Conservation (phyloP, 2,329 filamentous ascomycete genomes). For the Aspergillus terreus region DNA sequence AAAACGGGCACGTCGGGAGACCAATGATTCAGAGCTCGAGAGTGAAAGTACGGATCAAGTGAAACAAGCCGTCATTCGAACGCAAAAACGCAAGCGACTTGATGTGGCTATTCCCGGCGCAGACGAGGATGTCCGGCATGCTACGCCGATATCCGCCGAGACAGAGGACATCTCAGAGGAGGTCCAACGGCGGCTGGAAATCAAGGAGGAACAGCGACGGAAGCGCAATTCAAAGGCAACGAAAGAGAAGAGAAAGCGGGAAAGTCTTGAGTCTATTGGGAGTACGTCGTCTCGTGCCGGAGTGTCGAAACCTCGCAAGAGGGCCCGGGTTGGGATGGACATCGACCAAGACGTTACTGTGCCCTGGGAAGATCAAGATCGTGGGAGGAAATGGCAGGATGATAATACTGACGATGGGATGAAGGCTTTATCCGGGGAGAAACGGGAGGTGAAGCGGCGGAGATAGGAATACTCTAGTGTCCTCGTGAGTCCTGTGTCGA, state of each 20-base stretch:
- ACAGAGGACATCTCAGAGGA: constrained; percentile 45
- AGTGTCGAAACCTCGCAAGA: constrained; percentile 16
- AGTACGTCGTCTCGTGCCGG: constrained; percentile 12
- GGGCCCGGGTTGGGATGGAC: constrained; percentile 7
- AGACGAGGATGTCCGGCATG: constrained; percentile 22
- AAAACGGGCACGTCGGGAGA: constrained; percentile 17
- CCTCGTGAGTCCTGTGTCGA: background rate
- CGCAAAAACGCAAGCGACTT: constrained; percentile 22
- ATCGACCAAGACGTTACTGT: background rate
- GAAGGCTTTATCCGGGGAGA: background rate
- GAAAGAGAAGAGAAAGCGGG: constrained; percentile 37
- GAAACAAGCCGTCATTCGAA: background rate
- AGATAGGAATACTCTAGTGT: background rate
- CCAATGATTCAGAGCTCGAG: constrained; percentile 9
- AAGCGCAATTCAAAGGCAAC: constrained; percentile 29
- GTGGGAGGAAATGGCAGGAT: background rate
- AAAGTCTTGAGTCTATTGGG: constrained; percentile 31
- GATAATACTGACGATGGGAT: background rate
- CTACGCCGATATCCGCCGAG: constrained; percentile 25
- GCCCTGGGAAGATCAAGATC: background rate
- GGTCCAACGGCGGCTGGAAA: constrained; percentile 41
- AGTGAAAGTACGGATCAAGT: background rate
- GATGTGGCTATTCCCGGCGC: constrained; percentile 15
- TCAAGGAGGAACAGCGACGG: constrained; percentile 39
- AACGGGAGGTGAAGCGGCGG: background rate